Base-by-base conservation (phyloP, 2,329 filamentous ascomycete species). In the Penicillium decumbens region DNA sequence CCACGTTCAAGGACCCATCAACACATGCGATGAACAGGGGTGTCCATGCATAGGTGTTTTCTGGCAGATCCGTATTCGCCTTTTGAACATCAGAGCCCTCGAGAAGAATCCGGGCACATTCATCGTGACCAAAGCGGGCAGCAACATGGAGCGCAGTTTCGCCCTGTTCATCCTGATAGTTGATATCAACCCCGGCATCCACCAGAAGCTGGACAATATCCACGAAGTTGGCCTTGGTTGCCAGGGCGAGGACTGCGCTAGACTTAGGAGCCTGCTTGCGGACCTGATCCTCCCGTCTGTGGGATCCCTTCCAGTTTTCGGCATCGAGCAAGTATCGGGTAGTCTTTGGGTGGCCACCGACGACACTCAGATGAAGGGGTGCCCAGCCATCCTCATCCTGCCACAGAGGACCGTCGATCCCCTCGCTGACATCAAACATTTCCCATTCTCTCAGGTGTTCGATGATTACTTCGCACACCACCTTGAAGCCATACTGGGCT, bases 141-240 rank as follows among this genome's bases (percentile, higher is more conserved):
- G 93, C 93, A 60, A 96, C 80, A 67, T 97, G 93, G 33, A 98
- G 74, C 2, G 92, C 90, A 8, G 91, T 95, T 71, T 98, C 93
- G 13, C 91, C 91, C 45, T 86, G 85, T 55, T 88, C 84, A 65
- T 97, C 90, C 63, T 89, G 89, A 76, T 91, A 95, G 65, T 98
- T 96, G 63, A 97, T 84, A 63, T 97, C 87, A 4, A 96, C 87
- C 1, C 89, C 90, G 1, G 91, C 90, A 57, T 95, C 83, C 2
- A 97, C 89, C 9, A 98, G 77, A 64, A 96, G 82, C 62, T 86
- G 81, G 29, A 97, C 89, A 53, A 97, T 96, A 45, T 80, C 78
- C 46, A 84, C 80, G 65, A 89, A 95, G 64, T 96, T 92, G 35
- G 88, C 84, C 70, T 93, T 95, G 4, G 88, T 90, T 1, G 93